Percentiles rank a stretch among this genome's conserved stretches.
These are phyloP conservation scores for Rubia balearica DNA, from an alignment of 305 asterid genomes.

Conservation along the genomic window DNA sequence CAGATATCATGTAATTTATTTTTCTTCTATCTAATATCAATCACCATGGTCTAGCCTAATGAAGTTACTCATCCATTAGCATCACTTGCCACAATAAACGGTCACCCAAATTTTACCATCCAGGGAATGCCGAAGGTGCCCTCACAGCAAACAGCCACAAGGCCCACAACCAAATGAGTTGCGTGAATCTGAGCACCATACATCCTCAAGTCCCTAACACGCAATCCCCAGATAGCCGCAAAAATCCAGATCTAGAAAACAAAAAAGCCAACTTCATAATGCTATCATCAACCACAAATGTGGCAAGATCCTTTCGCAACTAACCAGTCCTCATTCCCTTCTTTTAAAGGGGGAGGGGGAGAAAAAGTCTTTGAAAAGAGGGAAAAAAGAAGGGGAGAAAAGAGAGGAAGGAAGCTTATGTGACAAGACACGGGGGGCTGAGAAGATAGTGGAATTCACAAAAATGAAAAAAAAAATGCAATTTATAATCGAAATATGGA, in stretches of 20 bases:
- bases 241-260: slow-evolving; percentile 58
- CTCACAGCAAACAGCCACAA: slow-evolving; percentile 54
- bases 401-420: not conserved
- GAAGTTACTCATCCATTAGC: slow-evolving; percentile 21
- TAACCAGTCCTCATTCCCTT: slow-evolving; percentile 21
- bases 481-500: not conserved
- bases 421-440: not conserved
- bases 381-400: not conserved
- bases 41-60: slow-evolving; percentile 7
- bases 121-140: slow-evolving; percentile 40
- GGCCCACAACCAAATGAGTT: slow-evolving; percentile 36
- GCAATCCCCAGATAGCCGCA: slow-evolving; percentile 77
- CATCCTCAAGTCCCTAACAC: slow-evolving; percentile 56
- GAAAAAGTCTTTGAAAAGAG: not conserved
- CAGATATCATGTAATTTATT: not conserved
- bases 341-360: not conserved
- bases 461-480: not conserved
- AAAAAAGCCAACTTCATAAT: slow-evolving; percentile 47
- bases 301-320: slow-evolving; percentile 22
- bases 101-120: slow-evolving; percentile 44
- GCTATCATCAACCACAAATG: slow-evolving; percentile 27
- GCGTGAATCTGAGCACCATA: slow-evolving; percentile 51
- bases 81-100: slow-evolving; percentile 22
- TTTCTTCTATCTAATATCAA: slow-evolving; percentile 9
- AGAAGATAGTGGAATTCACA: not conserved